These are phyloP conservation scores for Entomortierella lignicola DNA, from an alignment of 192 early-diverging fungal species.

Conservation along the genomic window DNA sequence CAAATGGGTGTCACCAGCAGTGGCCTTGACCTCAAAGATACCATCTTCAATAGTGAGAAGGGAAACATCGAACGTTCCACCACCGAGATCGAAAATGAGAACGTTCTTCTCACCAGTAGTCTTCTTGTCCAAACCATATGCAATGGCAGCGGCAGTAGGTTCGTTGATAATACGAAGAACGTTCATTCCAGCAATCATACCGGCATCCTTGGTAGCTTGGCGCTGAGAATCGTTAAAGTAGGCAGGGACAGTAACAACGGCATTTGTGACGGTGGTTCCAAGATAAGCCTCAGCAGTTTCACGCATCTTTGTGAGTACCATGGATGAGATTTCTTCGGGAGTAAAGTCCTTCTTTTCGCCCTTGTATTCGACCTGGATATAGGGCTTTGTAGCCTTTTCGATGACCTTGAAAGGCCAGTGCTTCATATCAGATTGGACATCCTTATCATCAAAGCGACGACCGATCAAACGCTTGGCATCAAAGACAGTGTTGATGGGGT, in stretches of 20 bases:
- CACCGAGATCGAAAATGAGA: constrained; percentile 97
- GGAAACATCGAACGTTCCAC: constrained; percentile 97
- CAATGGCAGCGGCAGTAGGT: constrained; percentile 96
- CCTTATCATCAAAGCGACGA: constrained; percentile 89
- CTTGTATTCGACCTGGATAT: constrained; percentile 94
- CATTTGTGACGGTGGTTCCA: constrained; percentile 81
- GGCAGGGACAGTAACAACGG: constrained; percentile 95
- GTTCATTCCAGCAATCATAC: constrained; percentile 91
- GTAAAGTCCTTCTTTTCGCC: constrained; percentile 97
- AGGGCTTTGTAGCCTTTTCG: constrained; percentile 89
- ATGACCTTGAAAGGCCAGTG: constrained; percentile 96
- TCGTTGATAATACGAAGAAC: constrained; percentile 99
- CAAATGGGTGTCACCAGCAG: constrained; percentile 97
- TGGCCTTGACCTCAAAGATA: constrained; percentile 98
- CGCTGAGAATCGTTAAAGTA: constrained; percentile 99
- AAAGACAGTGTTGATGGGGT: constrained; percentile 97
- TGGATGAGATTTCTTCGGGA: constrained; percentile 97
- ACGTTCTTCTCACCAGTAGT: constrained; percentile 84
- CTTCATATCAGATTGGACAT: constrained; percentile 99
- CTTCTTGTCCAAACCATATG: constrained; percentile 89
- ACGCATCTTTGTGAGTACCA: constrained; percentile 98
- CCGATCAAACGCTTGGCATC: constrained; percentile 99
- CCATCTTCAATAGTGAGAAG: constrained; percentile 95
- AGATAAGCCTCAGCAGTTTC: constrained; percentile 94
- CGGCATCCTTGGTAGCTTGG: constrained; percentile 99